phyloP scores from a whole-genome alignment of 2,329 filamentous ascomycete species.

The Alternaria metachromatica region DNA sequence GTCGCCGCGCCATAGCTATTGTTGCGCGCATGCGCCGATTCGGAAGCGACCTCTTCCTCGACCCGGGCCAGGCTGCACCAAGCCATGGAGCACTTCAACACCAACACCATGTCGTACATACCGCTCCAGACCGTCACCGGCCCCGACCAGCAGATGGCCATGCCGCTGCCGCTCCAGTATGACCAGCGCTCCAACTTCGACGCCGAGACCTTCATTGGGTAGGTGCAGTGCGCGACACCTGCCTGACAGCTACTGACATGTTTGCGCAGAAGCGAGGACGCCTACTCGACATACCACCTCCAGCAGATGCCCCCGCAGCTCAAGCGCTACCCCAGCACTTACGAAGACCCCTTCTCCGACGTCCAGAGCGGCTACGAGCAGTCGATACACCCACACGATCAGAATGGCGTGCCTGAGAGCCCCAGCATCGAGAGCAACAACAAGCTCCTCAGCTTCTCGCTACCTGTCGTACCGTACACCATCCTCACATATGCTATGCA shows the following conservation, averaged over 20 bases:
- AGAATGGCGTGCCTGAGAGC: conserved; percentile 55
- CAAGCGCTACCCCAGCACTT: conserved; percentile 59
- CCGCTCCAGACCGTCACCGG: conserved; percentile 61
- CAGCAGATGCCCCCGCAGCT: conserved; percentile 49
- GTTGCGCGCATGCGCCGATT: conserved; percentile 42
- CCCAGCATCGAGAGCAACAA: conserved; percentile 69
- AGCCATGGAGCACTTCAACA: conserved; percentile 64
- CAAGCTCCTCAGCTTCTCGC: conserved; percentile 60
- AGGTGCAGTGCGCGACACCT: conserved; percentile 28
- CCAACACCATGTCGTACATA: conserved; percentile 68
- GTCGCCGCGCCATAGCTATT: conserved; percentile 6
- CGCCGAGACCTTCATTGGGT: conserved; percentile 67
- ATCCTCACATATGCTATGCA: conserved; percentile 69
- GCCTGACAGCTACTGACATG: conserved; percentile 35
- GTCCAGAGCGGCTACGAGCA: conserved; percentile 58
- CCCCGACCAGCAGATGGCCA: conserved; percentile 45
- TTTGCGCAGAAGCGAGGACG: conserved; percentile 58
- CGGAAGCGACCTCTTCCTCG: conserved; percentile 17
- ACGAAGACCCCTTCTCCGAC: conserved; percentile 60
- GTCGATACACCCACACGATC: conserved; percentile 54
- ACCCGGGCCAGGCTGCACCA: conserved; percentile 30
- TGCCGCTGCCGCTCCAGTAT: conserved; percentile 57
- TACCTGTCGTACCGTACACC: conserved; percentile 60
- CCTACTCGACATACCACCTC: conserved; percentile 53
- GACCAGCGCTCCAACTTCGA: conserved; percentile 67